Evolutionary conservation across 345 rosid genomes (phyloP).

Genomic region (Dipteronia sinensis): DNA sequence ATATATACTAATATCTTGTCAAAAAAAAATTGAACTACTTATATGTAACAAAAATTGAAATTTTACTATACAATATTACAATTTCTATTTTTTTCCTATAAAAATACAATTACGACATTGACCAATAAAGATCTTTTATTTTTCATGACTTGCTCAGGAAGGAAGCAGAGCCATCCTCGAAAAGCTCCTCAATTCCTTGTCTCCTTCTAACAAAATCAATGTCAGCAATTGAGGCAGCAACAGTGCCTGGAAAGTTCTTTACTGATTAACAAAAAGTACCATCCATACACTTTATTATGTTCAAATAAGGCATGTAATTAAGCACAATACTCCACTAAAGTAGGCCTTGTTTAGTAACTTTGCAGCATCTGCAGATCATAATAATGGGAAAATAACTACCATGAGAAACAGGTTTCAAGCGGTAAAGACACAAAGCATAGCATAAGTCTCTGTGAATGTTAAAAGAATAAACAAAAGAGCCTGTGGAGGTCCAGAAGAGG

Average conservation of each 20-base stretch:
- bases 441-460: too few species aligned
- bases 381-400: too few species aligned
- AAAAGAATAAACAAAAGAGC: too few species aligned
- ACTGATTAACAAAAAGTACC: neutral
- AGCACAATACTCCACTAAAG: slow-evolving; percentile 86
- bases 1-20: too few species aligned
- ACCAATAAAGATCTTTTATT: too few species aligned
- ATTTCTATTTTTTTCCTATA: too few species aligned
- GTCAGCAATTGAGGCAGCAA: slow-evolving; percentile 91
- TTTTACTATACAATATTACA: too few species aligned
- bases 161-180: slow-evolving; percentile 95
- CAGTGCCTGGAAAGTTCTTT: slow-evolving; percentile 67
- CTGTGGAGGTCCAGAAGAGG: neutral
- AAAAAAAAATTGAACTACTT: too few species aligned
- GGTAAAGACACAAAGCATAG: neutral
- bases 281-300: neutral
- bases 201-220: slow-evolving; percentile 93
- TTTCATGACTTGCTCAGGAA: too few species aligned
- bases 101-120: too few species aligned
- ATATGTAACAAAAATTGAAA: too few species aligned
- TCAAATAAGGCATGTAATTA: slow-evolving; percentile 20
- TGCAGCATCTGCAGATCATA: slow-evolving; percentile 76
- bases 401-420: slow-evolving; percentile 5
- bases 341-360: slow-evolving; percentile 78
- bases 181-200: slow-evolving; percentile 75